Evolutionary conservation across 495 filamentous ascomycete genomes (phyloP).

Genomic region (Friedmanniomyces simplex): DNA sequence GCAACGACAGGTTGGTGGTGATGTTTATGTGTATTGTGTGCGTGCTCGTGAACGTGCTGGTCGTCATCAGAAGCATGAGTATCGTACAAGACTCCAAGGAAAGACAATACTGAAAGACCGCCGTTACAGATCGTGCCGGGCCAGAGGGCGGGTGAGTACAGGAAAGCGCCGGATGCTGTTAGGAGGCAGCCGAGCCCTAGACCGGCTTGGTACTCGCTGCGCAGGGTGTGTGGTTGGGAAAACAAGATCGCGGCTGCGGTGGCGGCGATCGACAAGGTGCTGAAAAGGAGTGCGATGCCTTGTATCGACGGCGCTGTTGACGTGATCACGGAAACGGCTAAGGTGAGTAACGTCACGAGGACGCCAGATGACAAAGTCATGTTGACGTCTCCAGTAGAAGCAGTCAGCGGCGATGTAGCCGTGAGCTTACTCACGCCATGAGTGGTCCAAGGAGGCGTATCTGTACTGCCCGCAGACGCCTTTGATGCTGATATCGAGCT

Average conservation of each 20-base stretch:
- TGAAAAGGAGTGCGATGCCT: slow-evolving; percentile 18
- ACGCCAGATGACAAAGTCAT: slow-evolving; percentile 27
- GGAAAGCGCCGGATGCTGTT: slow-evolving; percentile 14
- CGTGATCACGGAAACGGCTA: slow-evolving; percentile 19
- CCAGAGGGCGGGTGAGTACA: slow-evolving; percentile 19
- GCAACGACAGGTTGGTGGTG: slow-evolving; percentile 34
- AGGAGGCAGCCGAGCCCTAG: slow-evolving; percentile 14
- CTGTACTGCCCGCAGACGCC: background rate
- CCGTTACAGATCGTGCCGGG: slow-evolving; percentile 18
- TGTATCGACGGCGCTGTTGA: slow-evolving; percentile 18
- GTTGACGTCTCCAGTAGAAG: slow-evolving; percentile 22
- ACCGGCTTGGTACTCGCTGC: slow-evolving; percentile 14
- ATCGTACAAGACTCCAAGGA: slow-evolving; percentile 19
- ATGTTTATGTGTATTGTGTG: slow-evolving; percentile 28
- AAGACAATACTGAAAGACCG: slow-evolving; percentile 15
- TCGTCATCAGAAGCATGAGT: slow-evolving; percentile 8
- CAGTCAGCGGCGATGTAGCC: slow-evolving; percentile 9
- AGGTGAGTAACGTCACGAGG: slow-evolving; percentile 20
- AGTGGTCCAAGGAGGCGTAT: background rate
- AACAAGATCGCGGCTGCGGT: slow-evolving; percentile 12
- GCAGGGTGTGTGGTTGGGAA: slow-evolving; percentile 4
- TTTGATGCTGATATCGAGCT: background rate
- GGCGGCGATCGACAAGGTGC: slow-evolving; percentile 12
- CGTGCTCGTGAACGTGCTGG: slow-evolving; percentile 12
- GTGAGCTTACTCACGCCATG: background rate